Base-by-base conservation (phyloP, 495 filamentous ascomycete species). In the Mytilinidion resinicola region DNA sequence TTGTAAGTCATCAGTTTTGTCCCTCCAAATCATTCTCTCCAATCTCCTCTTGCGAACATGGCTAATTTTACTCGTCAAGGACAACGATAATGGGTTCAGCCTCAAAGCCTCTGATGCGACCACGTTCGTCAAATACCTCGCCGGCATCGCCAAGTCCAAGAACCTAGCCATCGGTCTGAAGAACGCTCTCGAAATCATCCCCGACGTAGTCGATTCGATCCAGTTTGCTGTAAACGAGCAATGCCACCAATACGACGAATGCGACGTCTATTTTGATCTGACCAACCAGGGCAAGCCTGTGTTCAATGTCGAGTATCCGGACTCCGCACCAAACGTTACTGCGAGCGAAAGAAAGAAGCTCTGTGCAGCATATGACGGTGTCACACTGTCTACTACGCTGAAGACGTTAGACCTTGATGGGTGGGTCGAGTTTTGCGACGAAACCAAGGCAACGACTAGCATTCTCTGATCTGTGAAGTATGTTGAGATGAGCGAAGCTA, bases 201-300 rank as follows among this genome's bases (percentile, higher is more conserved):
- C 73, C 20, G 63, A 74, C 0, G 81, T 86, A 1, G 64, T 87
- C 10, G 63, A 70, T 12, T 73, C 77, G 1, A 79, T 86, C 65
- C 77, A 88, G 57, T 89, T 85, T 74, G 77, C 75, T 9, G 83
- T 89, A 43, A 87, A 88, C 67, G 86, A 89, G 74, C 81, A 88
- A 67, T 89, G 86, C 66, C 64, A 67, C 34, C 78, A 77, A 1
- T 69, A 81, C 67, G 59, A 74, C 11, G 81, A 84, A 60, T 88
- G 85, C 57, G 74, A 71, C 33, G 70, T 62, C 0, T 86, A 81
- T 61, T 68, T 70, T 3, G 69, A 79, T 11, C 87, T 88, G 61
- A 75, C 80, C 9, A 59, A 73, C 14, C 75, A 71, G 1, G 73
- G 72, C 51, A 87, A 88, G 69, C 85, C 85, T 0, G 83, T 89